Evolutionary conservation across 305 asterid genomes (phyloP), one percentile per base, ranked within the genome.

Genomic region (Solanum hybrid): DNA sequence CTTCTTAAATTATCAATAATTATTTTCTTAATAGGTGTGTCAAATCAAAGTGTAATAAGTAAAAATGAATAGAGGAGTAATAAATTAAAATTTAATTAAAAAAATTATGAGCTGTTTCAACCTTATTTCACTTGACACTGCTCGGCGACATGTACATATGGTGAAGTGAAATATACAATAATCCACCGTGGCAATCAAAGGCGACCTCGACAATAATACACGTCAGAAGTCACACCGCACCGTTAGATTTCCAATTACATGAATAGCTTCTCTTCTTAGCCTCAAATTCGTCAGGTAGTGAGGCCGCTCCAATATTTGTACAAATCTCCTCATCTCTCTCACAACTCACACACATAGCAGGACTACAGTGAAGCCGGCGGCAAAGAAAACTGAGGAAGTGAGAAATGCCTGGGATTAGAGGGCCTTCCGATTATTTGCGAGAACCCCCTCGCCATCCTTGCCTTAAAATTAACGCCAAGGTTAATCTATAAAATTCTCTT

Each of bases 391-490:
- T n/a, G 81, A 76, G 31, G 27, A 60, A 26, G 64, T 9, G 82
- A 89, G 76, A 90, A 88, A 92, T 96, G 99, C 98, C 98, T 17
- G 98, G 98, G 86, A 73, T 95, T 46, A 89, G 76, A 31, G 98
- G 92, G 64, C 99, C 98, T 38, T 97, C 98, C 32, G 97, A 97
- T 93, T 96, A 97, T 81, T 90, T 91, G 40, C 93, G 92, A 88
- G 98, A 96, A 66, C 99, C 99, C 85, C 90, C 94, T 84, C 99
- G 98, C 40, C 97, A 97, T 86, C 96, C 96, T 90, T 89, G 90
- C 46, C 98, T 97, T 87, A 91, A 90, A 4, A 90, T 97, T 89
- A 97, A 97, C 92, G 38, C 98, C 91, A 97, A 95, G 99, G 98
- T 94, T 86, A 12, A n/a, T 37, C 12, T 14, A 10, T n/a, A 35